Evolutionary conservation across 371 early-diverging fungal genomes (phyloP), one percentile per base, ranked within the genome.

Genomic region (Mucor piriformis): DNA sequence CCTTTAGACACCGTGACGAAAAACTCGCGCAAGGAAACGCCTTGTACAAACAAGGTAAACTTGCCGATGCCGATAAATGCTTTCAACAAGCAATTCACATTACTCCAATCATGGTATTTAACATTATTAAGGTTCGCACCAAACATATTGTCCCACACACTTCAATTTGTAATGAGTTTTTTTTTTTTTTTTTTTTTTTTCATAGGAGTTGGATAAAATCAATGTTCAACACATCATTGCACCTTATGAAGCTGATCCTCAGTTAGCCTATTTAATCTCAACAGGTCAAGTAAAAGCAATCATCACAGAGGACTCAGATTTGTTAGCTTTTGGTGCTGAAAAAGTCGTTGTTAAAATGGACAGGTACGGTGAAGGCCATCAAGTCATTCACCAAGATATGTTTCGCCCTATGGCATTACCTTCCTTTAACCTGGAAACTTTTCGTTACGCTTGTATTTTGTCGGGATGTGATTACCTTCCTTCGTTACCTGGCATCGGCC

Each of bases 201-300:
- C 3, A 23, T 24, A 46, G 46, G 46, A 21, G 11, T 15, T 46
- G 3, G 46, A 46, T 24, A 11, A 18, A 24, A 7, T 20, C 25
- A 77, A 82, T 15, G 81, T 99, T 23, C 74, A 88, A 40, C 93
- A 83, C 72, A 77, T 99, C 6, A 94, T 98, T 1, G 95, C 99
- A 5, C 99, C 99, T 0, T 99, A 97, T 63, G 99, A 99, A 72
- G 96, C 99, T 0, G 99, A 99, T 76, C 95, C 99, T 1, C 99
- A 99, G 70, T 77, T 99, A 34, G 89, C 93, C 0, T 97, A 87
- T 67, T 73, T 99, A 16, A 79, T 90, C 32, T 81, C 83, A 16
- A 82, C 73, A 8, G 88, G 89, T 11, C 50, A 88, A 15, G 92
- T 94, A 11, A 75, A 85, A 24, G 95, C 90, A 2, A 84, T 97